Evolutionary conservation across 1,284 basidiomycete species (phyloP).

Genomic region (Phlebopus sp.): DNA sequence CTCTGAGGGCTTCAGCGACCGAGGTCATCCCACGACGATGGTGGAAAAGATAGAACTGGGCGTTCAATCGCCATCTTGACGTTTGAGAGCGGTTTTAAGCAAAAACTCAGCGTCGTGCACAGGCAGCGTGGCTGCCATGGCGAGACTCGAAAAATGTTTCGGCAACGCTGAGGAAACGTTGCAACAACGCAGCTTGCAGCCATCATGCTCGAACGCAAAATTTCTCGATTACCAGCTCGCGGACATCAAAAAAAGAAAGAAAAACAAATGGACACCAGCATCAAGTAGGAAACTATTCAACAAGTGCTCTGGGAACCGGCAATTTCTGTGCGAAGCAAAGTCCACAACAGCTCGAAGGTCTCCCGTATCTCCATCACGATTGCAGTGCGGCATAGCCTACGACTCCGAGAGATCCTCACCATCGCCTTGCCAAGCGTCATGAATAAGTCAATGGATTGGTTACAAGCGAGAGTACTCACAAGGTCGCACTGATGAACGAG

Average conservation of each 20-base stretch:
- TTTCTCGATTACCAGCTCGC: constrained; percentile 13
- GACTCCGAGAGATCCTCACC: neutral
- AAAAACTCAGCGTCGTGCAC: constrained; percentile 5
- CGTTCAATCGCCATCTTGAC: constrained; percentile 1
- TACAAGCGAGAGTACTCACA: neutral
- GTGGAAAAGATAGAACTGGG: neutral
- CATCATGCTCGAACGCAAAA: constrained; percentile 8
- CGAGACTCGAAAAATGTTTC: constrained; percentile 5
- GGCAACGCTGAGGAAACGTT: constrained; percentile 33
- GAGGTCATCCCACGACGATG: neutral
- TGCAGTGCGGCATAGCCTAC: too few relatives aligned
- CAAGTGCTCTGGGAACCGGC: too few relatives aligned
- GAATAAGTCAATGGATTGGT: neutral
- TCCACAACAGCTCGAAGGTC: neutral
- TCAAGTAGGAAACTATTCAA: neutral
- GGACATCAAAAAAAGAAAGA: constrained; percentile 14
- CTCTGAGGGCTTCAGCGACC: constrained; percentile 18
- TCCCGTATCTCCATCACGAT: neutral
- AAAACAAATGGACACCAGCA: too few relatives aligned
- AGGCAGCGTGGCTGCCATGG: constrained; percentile 12
- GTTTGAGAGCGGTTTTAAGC: constrained; percentile 8
- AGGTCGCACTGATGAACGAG: neutral
- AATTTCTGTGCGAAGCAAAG: neutral
- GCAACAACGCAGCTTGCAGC: neutral
- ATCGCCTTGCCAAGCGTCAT: neutral